These are phyloP conservation scores for Xylaria hypoxylon DNA, from an alignment of 2,329 filamentous ascomycete genomes.

Conservation along the genomic window DNA sequence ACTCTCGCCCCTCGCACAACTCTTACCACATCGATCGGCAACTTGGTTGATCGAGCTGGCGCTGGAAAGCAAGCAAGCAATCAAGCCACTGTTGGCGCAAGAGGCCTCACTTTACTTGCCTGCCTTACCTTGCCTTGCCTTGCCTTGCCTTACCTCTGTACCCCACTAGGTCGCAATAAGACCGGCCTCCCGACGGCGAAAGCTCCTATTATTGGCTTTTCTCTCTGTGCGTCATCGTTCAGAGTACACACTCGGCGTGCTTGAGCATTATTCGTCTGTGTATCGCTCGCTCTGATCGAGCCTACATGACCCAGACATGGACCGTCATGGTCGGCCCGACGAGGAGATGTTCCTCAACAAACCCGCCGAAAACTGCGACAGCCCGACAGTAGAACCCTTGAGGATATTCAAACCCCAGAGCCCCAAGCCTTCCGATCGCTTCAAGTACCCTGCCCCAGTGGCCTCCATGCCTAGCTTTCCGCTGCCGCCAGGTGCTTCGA, in stretches of 20 bases:
- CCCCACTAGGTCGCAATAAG: slow-evolving; percentile 49
- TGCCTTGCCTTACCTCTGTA: too few relatives aligned
- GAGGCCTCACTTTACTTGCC: slow-evolving; percentile 18
- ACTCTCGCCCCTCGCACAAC: slow-evolving; percentile 1
- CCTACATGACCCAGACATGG: slow-evolving; percentile 55
- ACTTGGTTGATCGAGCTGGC: slow-evolving; percentile 23
- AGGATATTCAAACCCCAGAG: slow-evolving; percentile 85
- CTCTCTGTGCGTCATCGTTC: slow-evolving; percentile 44
- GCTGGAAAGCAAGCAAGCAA: too few relatives aligned
- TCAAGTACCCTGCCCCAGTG: slow-evolving; percentile 64
- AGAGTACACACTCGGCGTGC: slow-evolving; percentile 30
- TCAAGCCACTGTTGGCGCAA: slow-evolving; percentile 6
- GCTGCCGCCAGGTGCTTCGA: slow-evolving; percentile 75
- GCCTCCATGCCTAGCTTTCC: slow-evolving; percentile 69
- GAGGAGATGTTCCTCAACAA: slow-evolving; percentile 85
- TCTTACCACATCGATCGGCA: slow-evolving; percentile 34
- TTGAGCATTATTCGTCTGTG: slow-evolving; percentile 24
- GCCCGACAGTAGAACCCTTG: slow-evolving; percentile 84
- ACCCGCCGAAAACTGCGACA: slow-evolving; percentile 69
- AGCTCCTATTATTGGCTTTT: slow-evolving; percentile 46
- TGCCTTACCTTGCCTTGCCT: slow-evolving; percentile 31
- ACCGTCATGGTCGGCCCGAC: slow-evolving; percentile 74
- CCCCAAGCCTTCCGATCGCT: slow-evolving; percentile 65
- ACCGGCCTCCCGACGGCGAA: slow-evolving; percentile 28
- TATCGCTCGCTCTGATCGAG: slow-evolving; percentile 42